Evolutionary conservation across 805 yeast species (phyloP), one percentile per base, ranked within the genome.

Genomic region (Pichia kluyveri): DNA sequence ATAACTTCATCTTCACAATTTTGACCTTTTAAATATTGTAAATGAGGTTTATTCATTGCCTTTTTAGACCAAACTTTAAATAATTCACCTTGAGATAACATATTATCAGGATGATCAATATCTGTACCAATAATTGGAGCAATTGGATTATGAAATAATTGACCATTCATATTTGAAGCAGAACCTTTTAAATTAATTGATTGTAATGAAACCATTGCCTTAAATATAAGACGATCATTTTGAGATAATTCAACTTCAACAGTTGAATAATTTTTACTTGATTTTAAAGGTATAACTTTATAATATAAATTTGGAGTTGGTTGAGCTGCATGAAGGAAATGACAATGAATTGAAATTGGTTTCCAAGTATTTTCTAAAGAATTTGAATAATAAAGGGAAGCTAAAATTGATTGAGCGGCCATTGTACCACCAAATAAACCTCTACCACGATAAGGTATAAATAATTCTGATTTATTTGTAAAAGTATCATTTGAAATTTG

Each of bases 371-470:
- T 59, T 8, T 54, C 51, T 1, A 43, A 39, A 14, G 58, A 49
- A n/a, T 72, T 70, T 7, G 78, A 69, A 8, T 79, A 73, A 43
- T 72, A 69, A 34, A 81, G 66, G 3, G 83, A 80, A 7, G 86
- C 86, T 50, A 75, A 60, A 4, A 82, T 62, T 3, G 87, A 68
- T 55, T 83, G 89, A 0, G 86, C 85, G 17, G 80, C 78, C 40
- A 79, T 65, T 18, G 81, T 78, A 10, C 90, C 89, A 2, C 89
- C 89, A 65, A 82, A 83, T 0, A 82, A 77, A 2, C 86, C 87
- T 41, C 82, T 66, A 2, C 85, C 83, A 0, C 77, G 74, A 7
- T 66, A 68, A 2, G 80, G 80, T 4, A 76, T 69, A 31, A 55
- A 59, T 8, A 67, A 49, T 18, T 57, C 56, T 0, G 64, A 51